Evolutionary conservation across 2,329 filamentous ascomycete species (phyloP).

Genomic region (Fonsecaea monophora): DNA sequence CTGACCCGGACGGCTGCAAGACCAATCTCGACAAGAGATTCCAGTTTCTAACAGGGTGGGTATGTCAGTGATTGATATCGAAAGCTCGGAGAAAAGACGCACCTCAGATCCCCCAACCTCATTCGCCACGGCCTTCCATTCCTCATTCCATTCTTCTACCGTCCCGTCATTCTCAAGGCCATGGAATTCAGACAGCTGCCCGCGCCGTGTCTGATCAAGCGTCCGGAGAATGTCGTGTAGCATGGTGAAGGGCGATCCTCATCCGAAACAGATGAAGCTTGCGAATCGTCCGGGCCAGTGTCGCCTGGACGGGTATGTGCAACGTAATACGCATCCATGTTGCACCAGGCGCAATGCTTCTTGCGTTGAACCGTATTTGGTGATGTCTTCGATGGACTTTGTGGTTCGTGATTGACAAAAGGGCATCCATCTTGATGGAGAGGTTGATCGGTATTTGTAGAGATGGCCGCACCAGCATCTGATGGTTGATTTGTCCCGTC

Average conservation of each 20-base stretch:
- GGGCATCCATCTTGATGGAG: not conserved
- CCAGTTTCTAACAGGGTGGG: conserved; percentile 1
- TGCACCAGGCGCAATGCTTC: conserved; percentile 7
- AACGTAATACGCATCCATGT: not conserved
- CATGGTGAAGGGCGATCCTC: conserved; percentile 16
- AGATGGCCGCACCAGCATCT: not conserved
- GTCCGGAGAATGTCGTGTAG: conserved; percentile 18
- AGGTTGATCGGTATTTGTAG: conserved; percentile 8
- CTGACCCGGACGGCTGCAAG: conserved; percentile 23
- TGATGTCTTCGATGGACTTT: not conserved
- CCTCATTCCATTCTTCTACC: not conserved
- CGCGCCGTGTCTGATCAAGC: conserved; percentile 16
- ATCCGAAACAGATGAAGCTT: not conserved
- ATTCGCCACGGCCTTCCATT: conserved; percentile 15
- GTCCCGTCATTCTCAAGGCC: conserved; percentile 11
- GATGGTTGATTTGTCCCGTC: conserved; percentile 17
- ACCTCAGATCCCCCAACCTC: conserved; percentile 19
- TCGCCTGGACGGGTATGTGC: not conserved
- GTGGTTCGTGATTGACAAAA: not conserved
- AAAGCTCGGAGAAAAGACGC: conserved; percentile 3
- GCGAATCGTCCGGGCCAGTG: not conserved
- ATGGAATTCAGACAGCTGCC: conserved; percentile 22
- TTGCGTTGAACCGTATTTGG: not conserved
- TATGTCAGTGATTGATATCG: conserved; percentile 11
- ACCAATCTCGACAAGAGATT: conserved; percentile 12